Evolutionary conservation across 495 filamentous ascomycete genomes (phyloP), one percentile per base, ranked within the genome.

Genomic region (Trichoderma reesei): DNA sequence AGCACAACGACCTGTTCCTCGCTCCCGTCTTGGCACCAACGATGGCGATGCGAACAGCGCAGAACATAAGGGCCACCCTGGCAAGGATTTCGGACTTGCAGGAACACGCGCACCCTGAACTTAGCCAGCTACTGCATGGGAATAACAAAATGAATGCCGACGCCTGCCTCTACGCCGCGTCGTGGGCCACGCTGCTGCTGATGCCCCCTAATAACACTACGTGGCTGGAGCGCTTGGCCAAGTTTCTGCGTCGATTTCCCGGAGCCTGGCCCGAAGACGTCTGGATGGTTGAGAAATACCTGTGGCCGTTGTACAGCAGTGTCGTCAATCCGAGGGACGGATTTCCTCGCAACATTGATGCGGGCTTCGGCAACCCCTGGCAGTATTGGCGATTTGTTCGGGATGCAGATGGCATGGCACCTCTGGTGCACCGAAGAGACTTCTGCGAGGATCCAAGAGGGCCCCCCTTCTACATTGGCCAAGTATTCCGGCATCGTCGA

Each of bases 401-500:
- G 39, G 79, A 83, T 34, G 78, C 80, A 60, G 90, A 93, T 73
- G 73, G 76, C 18, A 81, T 82, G 39, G 78, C 78, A 2, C 90
- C 85, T 61, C 78, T 78, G 42, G 71, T 85, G 54, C 83, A 76
- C 63, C 69, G 71, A 13, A 78, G 83, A 6, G 71, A 75, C 73
- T 82, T 67, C 61, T 69, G 64, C 46, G 74, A 69, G 67, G 78
- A 68, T 69, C 61, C 67, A 63, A 20, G 70, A 14, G 68, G 69
- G 11, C 84, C 91, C n/a, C 78, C 72, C 63, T 93, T 88, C 75
- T 83, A 79, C 63, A 83, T 98, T 56, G 94, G 94, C 4, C 88
- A 94, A 67, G 83, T 95, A 3, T 94, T 98, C 71, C 80, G 78
- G 62, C 94, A 98, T 71, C 86, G 80, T 68, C 83, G 90, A 59